Evolutionary conservation across 2,329 filamentous ascomycete genomes (phyloP).

Genomic region (Fusarium sublunatum): DNA sequence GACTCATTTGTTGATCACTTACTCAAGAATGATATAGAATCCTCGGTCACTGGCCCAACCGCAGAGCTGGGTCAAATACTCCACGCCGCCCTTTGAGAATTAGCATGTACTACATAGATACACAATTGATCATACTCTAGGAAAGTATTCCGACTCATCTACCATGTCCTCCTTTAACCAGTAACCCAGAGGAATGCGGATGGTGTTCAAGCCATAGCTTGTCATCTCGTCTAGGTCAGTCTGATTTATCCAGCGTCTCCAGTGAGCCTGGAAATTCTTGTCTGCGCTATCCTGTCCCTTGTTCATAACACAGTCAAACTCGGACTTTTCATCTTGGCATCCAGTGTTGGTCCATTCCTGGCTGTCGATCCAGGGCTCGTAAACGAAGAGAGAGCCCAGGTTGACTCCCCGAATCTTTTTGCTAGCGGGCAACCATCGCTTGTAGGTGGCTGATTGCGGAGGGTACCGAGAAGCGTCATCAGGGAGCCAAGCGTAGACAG

Average conservation of each 20-base stretch:
- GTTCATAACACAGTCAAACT: conserved; percentile 65
- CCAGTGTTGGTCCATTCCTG: conserved; percentile 61
- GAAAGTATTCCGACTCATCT: conserved; percentile 62
- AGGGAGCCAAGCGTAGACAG: conserved; percentile 40
- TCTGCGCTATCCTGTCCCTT: conserved; percentile 61
- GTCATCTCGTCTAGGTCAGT: conserved; percentile 62
- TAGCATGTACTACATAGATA: not conserved
- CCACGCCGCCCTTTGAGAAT: conserved; percentile 51
- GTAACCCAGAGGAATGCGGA: conserved; percentile 66
- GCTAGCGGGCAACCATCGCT: conserved; percentile 29
- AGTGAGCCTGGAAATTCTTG: conserved; percentile 61
- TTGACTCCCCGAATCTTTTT: conserved; percentile 66
- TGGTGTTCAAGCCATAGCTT: conserved; percentile 63
- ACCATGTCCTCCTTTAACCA: conserved; percentile 65
- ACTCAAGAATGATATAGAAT: conserved; percentile 65
- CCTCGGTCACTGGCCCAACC: conserved; percentile 60
- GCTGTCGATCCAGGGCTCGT: conserved; percentile 65
- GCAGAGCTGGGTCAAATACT: conserved; percentile 59
- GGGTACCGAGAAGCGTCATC: not conserved
- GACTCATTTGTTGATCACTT: not conserved
- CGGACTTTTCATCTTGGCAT: conserved; percentile 58
- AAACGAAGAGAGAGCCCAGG: conserved; percentile 62
- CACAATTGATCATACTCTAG: conserved; percentile 41
- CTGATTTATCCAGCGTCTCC: conserved; percentile 61
- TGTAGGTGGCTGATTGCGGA: not conserved